A percentile compares a stretch with the other conserved stretches of the same genome.
phyloP scores from a whole-genome alignment of 768 basidiomycete genomes.

The Lactifluus volemus region DNA sequence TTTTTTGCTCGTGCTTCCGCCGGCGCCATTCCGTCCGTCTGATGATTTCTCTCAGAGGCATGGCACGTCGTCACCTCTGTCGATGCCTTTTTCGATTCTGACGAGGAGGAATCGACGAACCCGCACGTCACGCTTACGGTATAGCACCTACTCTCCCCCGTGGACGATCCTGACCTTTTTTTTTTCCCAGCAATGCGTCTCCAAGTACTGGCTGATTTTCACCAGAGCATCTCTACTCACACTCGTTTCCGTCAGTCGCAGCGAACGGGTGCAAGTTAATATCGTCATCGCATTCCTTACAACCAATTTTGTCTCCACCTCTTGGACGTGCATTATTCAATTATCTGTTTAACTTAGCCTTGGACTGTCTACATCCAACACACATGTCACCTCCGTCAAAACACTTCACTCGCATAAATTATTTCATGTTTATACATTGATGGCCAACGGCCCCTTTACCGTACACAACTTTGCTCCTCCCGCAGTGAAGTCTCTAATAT shows the following conservation, averaged over 20 bases:
- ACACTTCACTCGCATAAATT: conserved; percentile 15
- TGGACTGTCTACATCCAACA: not conserved
- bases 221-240: not conserved
- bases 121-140: conserved; percentile 61
- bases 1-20: not conserved
- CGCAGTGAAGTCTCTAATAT: conserved; percentile 2
- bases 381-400: not conserved
- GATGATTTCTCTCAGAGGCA: conserved; percentile 40
- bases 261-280: not conserved
- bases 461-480: conserved; percentile 6
- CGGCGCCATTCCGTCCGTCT: not conserved
- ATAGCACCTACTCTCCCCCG: conserved; percentile 17
- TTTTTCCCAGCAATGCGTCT: conserved; percentile 13
- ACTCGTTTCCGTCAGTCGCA: not conserved
- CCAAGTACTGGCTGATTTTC: conserved; percentile 13
- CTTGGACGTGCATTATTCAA: not conserved
- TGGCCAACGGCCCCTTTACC: not conserved
- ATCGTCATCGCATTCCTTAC: not conserved
- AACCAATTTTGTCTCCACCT: not conserved
- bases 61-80: conserved; percentile 59
- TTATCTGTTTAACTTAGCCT: not conserved
- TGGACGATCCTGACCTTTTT: not conserved
- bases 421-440: conserved; percentile 20
- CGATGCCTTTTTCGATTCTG: conserved; percentile 70
- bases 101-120: conserved; percentile 62